Conservation (phyloP, 257 asterid genomes). For the Salvia splendens region DNA sequence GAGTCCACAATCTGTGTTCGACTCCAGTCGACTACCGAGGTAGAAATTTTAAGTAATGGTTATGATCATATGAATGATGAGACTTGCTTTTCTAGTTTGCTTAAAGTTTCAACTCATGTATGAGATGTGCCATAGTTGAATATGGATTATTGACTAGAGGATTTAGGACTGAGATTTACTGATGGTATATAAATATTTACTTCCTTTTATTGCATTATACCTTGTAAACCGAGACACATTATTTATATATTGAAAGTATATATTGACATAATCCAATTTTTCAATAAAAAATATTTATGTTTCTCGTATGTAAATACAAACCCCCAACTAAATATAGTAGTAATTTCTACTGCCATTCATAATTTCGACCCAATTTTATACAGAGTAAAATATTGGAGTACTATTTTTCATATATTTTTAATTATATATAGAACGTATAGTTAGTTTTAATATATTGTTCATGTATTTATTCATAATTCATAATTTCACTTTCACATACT, state of each 20-base stretch:
- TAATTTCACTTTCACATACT: no score
- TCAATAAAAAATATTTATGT: no score
- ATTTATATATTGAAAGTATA: neutral
- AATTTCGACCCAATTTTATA: no score
- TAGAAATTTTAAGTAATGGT: neutral
- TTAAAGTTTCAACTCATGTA: neutral
- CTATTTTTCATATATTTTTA: no score
- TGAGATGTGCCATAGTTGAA: neutral
- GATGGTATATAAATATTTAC: neutral
- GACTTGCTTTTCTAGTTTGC: neutral
- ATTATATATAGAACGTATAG: no score
- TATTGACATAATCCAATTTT: no score
- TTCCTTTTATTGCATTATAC: neutral
- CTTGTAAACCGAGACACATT: neutral
- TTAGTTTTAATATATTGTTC: no score
- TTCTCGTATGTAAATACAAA: no score
- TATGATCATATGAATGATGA: neutral
- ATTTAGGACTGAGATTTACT: neutral
- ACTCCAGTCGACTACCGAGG: neutral
- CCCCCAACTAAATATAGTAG: no score
- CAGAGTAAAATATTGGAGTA: no score
- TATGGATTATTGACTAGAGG: neutral
- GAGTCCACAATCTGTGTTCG: neutral
- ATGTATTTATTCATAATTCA: no score
- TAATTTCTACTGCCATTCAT: no score